Percentiles rank a stretch among this genome's conserved stretches.
These are phyloP conservation scores for Phanerochaete sordida DNA, from an alignment of 768 basidiomycete species.

Conservation along the genomic window DNA sequence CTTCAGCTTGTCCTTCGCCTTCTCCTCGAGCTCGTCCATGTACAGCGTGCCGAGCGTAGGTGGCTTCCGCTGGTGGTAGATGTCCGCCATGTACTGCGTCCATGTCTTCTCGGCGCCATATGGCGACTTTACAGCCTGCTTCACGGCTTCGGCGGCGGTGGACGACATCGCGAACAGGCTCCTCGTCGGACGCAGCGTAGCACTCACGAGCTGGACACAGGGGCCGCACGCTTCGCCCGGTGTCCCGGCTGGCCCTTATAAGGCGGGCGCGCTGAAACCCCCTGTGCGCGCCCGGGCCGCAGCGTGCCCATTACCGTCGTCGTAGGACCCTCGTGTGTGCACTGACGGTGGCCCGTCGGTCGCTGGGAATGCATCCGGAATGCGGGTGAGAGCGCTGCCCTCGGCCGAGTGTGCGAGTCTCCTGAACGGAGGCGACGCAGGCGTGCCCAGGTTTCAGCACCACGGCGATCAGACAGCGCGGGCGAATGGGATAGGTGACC, in stretches of 20 bases:
- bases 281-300: not conserved
- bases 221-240: too few species aligned
- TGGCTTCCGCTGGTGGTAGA: slow-evolving; percentile 19
- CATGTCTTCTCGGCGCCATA: slow-evolving; percentile 4
- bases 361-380: not conserved
- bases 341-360: not conserved
- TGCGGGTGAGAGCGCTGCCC: not conserved
- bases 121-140: not conserved
- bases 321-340: not conserved
- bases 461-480: not conserved
- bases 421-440: not conserved
- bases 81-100: slow-evolving; percentile 17
- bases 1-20: slow-evolving; percentile 60
- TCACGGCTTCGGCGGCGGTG: not conserved
- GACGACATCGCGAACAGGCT: not conserved
- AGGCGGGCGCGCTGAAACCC: not conserved
- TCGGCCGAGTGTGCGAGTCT: not conserved
- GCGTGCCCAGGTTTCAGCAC: not conserved
- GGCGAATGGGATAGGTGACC: not conserved
- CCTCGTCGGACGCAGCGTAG: too few species aligned
- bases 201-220: too few species aligned
- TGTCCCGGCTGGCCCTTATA: too few species aligned
- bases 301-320: not conserved
- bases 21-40: slow-evolving; percentile 60
- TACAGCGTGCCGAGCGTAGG: slow-evolving; percentile 53